Base-by-base conservation (phyloP, 2,329 filamentous ascomycete genomes). In the Alternaria longipes region DNA sequence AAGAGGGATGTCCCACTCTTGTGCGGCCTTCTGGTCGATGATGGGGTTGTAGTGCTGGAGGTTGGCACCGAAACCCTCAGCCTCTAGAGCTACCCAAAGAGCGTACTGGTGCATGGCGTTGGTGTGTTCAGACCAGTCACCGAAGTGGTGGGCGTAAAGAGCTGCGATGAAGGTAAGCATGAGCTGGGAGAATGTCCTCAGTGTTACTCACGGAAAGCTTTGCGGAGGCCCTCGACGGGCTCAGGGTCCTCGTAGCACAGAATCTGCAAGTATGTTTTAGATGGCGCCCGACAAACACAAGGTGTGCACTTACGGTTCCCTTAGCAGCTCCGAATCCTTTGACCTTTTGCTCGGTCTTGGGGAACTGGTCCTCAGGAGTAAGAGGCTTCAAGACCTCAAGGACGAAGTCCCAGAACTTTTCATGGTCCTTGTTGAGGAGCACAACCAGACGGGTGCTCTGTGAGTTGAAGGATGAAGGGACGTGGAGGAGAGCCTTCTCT, bases 1-100 rank as follows among this genome's bases (percentile, higher is more conserved):
- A 18, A 81, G 74, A 44, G 91, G 90, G 32, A 97, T 71, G 59
- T 85, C 85, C 91, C 92, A 97, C 70, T 87, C 82, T 64, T 83
- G 83, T 45, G 85, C 81, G 54, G 93, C 90, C 82, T 89, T 87
- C 67, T 85, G 84, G 81, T 97, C 91, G 70, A 96, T 87, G 60
- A 97, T 80, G 20, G 93, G 93, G 86, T 93, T 95, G 85, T 97
- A 97, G 84, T 97, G 93, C 85, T 97, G 93, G 54, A 97, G 85
- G 85, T 94, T 97, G 77, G 90, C 91, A 67, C 93, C 93, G 58
- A 96, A 87, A 30, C 93, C 93, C 78, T 95, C 92, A 62, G 89
- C 85, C 82, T 94, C 91, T 59, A 97, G 87, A 4, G 90, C 91
- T 18, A 89, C 90, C 93, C 93, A 97, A 69, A 93, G 78, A 67